Percentiles rank a stretch among this genome's conserved stretches.
These are phyloP conservation scores for Pseudocercospora vitis DNA, from an alignment of 2,329 filamentous ascomycete genomes.

Conservation along the genomic window DNA sequence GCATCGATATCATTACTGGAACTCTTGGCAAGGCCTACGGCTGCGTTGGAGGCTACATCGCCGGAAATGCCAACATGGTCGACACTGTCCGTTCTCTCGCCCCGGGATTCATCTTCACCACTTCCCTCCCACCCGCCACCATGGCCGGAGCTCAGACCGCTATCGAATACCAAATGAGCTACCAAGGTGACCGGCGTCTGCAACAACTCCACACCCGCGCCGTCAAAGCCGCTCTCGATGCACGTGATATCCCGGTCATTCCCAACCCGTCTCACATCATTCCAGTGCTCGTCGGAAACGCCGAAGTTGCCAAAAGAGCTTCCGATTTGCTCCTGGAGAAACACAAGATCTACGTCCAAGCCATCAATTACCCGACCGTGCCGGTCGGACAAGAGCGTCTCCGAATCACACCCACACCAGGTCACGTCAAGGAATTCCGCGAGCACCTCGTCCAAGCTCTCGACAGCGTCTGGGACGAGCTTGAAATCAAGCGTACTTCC, in stretches of 20 bases:
- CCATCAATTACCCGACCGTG: conserved; percentile 98
- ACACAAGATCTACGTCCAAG: conserved; percentile 94
- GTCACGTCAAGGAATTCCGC: conserved; percentile 80
- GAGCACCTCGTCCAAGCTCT: conserved; percentile 82
- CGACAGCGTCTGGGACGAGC: conserved; percentile 82
- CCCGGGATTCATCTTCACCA: conserved; percentile 98
- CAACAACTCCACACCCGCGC: conserved; percentile 96
- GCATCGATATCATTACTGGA: conserved; percentile 95
- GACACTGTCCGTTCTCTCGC: conserved; percentile 93
- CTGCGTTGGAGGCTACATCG: conserved; percentile 96
- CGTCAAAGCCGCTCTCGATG: conserved; percentile 79
- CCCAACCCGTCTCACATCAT: conserved; percentile 97
- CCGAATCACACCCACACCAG: conserved; percentile 92
- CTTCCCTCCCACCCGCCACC: conserved; percentile 88
- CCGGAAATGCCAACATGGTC: conserved; percentile 79
- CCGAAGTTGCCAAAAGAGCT: conserved; percentile 85
- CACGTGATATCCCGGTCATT: conserved; percentile 88
- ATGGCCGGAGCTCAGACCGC: conserved; percentile 92
- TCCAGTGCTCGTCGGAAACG: conserved; percentile 89
- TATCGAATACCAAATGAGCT: conserved; percentile 88
- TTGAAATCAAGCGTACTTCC: conserved; percentile 87
- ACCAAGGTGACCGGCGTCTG: conserved; percentile 81
- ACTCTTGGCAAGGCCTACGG: conserved; percentile 97
- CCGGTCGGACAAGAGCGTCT: conserved; percentile 97
- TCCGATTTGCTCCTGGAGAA: conserved; percentile 88